Conservation (phyloP, 345 rosid genomes). For the Physaria fendleri region DNA sequence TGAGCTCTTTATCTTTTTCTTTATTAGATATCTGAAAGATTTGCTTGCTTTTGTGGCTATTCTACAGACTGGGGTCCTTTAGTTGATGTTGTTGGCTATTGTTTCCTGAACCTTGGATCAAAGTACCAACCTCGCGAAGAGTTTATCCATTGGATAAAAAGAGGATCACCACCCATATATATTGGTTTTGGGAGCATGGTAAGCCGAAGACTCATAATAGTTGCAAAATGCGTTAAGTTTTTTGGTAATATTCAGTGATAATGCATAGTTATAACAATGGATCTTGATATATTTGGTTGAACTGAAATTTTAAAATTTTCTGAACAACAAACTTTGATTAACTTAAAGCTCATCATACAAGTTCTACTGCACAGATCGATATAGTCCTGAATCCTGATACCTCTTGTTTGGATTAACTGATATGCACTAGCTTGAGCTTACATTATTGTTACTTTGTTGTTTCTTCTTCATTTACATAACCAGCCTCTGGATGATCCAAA, state of each 20-base stretch:
- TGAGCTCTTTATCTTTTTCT: background rate
- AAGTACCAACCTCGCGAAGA: slow-evolving; percentile 69
- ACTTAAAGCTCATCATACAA: background rate
- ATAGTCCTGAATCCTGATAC: background rate
- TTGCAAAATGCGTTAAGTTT: background rate
- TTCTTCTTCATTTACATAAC: slow-evolving; percentile 17
- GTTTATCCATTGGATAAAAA: slow-evolving; percentile 65
- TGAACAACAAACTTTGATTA: background rate
- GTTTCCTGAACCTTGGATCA: slow-evolving; percentile 80
- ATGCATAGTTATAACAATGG: background rate
- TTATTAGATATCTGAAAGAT: background rate
- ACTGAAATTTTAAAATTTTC: background rate
- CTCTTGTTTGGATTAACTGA: background rate
- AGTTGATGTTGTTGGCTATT: slow-evolving; percentile 96
- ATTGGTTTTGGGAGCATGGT: slow-evolving; percentile 99
- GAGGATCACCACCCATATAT: slow-evolving; percentile 77
- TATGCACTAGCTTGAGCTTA: background rate
- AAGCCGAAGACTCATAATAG: slow-evolving; percentile 21
- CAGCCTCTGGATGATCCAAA: slow-evolving; percentile 93
- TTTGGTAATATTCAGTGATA: background rate
- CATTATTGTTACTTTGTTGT: background rate
- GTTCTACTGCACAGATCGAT: background rate
- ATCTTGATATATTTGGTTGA: background rate
- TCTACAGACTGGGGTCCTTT: slow-evolving; percentile 88
- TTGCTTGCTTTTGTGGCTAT: background rate